phyloP scores from a whole-genome alignment of 2,329 filamentous ascomycete genomes.

The Paraphoma sp. region DNA sequence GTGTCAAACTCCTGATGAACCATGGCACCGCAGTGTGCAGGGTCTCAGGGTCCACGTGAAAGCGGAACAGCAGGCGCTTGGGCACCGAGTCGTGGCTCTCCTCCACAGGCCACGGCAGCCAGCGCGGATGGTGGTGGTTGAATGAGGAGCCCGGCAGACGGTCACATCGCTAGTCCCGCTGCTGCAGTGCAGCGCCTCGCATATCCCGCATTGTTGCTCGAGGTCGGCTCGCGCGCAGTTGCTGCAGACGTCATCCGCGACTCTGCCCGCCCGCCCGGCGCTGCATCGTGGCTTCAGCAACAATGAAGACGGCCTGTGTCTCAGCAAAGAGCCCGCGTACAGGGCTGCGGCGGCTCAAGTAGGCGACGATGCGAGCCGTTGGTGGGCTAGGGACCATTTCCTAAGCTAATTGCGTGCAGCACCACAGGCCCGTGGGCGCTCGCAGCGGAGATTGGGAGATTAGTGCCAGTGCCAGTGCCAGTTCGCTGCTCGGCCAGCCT shows the following conservation, averaged over 20 bases:
- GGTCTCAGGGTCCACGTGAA: slow-evolving; percentile 27
- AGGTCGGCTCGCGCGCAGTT: slow-evolving; percentile 16
- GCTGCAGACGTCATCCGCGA: slow-evolving; percentile 26
- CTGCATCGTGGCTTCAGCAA: background rate
- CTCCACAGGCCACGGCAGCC: slow-evolving; percentile 7
- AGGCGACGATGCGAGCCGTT: slow-evolving; percentile 17
- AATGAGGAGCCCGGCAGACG: slow-evolving; percentile 16
- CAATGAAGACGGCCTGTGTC: background rate
- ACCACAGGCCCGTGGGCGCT: slow-evolving; percentile 25
- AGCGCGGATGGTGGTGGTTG: slow-evolving; percentile 7
- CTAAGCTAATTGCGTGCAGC: slow-evolving; percentile 41
- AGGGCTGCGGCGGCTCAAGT: slow-evolving; percentile 8
- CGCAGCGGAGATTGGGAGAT: slow-evolving; percentile 23
- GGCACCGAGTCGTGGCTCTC: slow-evolving; percentile 7
- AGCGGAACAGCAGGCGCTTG: slow-evolving; percentile 20
- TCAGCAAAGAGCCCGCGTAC: background rate
- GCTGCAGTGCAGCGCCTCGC: slow-evolving; percentile 10
- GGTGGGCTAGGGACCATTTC: slow-evolving; percentile 18
- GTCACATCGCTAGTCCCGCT: slow-evolving; percentile 19
- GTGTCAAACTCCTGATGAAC: slow-evolving; percentile 3
- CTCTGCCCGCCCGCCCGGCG: background rate
- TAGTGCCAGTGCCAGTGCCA: slow-evolving; percentile 25
- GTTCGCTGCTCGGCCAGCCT: slow-evolving; percentile 36
- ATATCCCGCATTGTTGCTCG: slow-evolving; percentile 22
- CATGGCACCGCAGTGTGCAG: background rate